A percentile compares a stretch with the other conserved stretches of the same genome.
Evolutionary conservation across 768 basidiomycete genomes (phyloP).

Genomic region (Paxillus ammoniavirescens): DNA sequence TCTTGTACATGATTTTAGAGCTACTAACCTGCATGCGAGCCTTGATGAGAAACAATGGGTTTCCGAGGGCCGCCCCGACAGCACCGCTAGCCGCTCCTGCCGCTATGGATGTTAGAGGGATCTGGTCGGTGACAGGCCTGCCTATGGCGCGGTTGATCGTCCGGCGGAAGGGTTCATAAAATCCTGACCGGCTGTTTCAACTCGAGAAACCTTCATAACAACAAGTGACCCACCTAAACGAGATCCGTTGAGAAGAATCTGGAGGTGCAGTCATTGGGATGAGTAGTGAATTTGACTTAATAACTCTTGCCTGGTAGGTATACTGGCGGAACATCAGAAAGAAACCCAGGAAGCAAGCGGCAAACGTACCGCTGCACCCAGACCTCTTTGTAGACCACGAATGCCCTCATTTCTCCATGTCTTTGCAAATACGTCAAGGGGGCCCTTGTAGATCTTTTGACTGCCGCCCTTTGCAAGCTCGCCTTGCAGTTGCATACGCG

Average conservation of each 20-base stretch:
- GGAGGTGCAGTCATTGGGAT: constrained; percentile 7
- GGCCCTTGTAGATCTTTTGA: constrained; percentile 81
- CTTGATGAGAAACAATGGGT: constrained; percentile 93
- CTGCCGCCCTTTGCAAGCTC: constrained; percentile 79
- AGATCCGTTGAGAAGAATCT: constrained; percentile 93
- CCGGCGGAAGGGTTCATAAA: constrained; percentile 90
- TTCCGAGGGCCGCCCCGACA: constrained; percentile 83
- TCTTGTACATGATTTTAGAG: not conserved
- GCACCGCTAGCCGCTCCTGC: constrained; percentile 91
- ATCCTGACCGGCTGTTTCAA: constrained; percentile 52
- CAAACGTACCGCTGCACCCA: constrained; percentile 75
- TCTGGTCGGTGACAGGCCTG: constrained; percentile 57
- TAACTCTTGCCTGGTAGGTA: constrained; percentile 74
- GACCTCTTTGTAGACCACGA: constrained; percentile 88
- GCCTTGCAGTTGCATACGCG: constrained; percentile 93
- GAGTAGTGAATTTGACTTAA: not conserved
- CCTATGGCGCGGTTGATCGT: constrained; percentile 70
- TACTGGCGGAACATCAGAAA: constrained; percentile 51
- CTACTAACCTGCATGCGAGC: constrained; percentile 86
- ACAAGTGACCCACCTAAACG: constrained; percentile 61
- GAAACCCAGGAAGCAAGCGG: not conserved
- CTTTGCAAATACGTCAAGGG: constrained; percentile 83
- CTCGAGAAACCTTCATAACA: not conserved
- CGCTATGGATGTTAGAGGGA: constrained; percentile 72
- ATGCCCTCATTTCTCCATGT: constrained; percentile 90